Evolutionary conservation across 2,329 filamentous ascomycete species (phyloP), one percentile per base, ranked within the genome.

Genomic region (Sclerotinia spermophila): DNA sequence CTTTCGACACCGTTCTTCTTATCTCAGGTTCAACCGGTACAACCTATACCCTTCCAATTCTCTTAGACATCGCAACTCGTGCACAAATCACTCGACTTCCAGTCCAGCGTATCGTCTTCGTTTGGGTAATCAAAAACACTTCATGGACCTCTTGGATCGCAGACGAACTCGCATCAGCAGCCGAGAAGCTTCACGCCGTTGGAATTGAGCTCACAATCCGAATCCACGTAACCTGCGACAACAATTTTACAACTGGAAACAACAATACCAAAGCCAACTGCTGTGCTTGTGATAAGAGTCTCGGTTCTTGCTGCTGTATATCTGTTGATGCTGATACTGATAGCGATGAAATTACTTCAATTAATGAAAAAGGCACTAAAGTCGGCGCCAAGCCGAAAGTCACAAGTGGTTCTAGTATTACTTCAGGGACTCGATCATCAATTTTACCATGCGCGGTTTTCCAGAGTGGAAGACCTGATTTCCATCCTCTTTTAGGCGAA

Each of bases 21-120:
- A 84, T 90, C 48, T 86, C 87, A 0, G 87, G 87, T 0, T 90
- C 87, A 1, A 90, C 87, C 0, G 87, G 87, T 19, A 84, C 86
- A 0, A 89, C 87, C 3, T 89, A 88, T 69, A 87, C 85, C 0
- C 78, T 89, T 10, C 86, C 87, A 0, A 86, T 89, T 3, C 80
- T 90, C 17, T 72, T 76, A 10, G 74, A 74, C 48, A 69, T 77
- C 17, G 74, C 75, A 33, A 40, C 69, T 19, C 74, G 76, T 30
- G 73, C 67, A 24, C 66, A 72, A 58, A 69, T 70, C 11, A n/a
- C 53, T 24, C 71, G 2, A 85, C 82, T 75, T 76, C 81, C 0
- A 79, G 79, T 84, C 13, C 83, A 83, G 68, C 79, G 85, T 33
- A 79, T 89, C 3, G 84, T 89, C 30, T 84, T 88, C 35, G 77